A percentile compares a stretch with the other conserved stretches of the same genome.
phyloP scores from a whole-genome alignment of 2,329 filamentous ascomycete species.

The Aspergillus pseudoglaucus region DNA sequence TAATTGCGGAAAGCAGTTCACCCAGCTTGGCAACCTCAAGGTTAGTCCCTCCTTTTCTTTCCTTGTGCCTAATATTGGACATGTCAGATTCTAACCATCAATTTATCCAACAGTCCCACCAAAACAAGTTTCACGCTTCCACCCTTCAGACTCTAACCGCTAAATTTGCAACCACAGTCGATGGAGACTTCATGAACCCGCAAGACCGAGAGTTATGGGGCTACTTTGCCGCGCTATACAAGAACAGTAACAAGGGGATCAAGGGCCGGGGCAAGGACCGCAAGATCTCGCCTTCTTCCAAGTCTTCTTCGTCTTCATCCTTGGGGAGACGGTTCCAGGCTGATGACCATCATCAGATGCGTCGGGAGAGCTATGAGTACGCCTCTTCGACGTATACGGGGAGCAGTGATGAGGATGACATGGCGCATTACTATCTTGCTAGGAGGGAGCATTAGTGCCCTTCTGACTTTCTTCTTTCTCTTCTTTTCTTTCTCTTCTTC shows the following conservation, averaged over 20 bases:
- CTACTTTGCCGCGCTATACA: conserved; percentile 84
- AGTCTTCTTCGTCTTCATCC: conserved; percentile 7
- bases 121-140: conserved; percentile 86
- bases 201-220: conserved; percentile 72
- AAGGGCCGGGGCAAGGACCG: conserved; percentile 88
- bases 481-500: not conserved
- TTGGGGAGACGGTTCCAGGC: conserved; percentile 8
- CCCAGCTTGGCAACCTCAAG: conserved; percentile 87
- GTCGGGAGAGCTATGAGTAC: conserved; percentile 22
- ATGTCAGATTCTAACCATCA: conserved; percentile 1
- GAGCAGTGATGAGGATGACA: conserved; percentile 28
- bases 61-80: not conserved
- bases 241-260: conserved; percentile 97
- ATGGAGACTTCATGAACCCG: conserved; percentile 56
- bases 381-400: conserved; percentile 23
- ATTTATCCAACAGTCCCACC: conserved; percentile 58
- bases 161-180: conserved; percentile 60
- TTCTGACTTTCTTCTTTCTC: not conserved
- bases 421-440: conserved; percentile 21
- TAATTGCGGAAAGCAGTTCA: conserved; percentile 80
- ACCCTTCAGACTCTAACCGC: conserved; percentile 63
- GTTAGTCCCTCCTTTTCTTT: conserved; percentile 24
- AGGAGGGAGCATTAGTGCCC: conserved; percentile 12
- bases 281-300: conserved; percentile 29
- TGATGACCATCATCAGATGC: conserved; percentile 20